A percentile compares a stretch with the other conserved stretches of the same genome.
phyloP scores from a whole-genome alignment of 1,139 yeast species.

The Pneumocystis oryctolagi region DNA sequence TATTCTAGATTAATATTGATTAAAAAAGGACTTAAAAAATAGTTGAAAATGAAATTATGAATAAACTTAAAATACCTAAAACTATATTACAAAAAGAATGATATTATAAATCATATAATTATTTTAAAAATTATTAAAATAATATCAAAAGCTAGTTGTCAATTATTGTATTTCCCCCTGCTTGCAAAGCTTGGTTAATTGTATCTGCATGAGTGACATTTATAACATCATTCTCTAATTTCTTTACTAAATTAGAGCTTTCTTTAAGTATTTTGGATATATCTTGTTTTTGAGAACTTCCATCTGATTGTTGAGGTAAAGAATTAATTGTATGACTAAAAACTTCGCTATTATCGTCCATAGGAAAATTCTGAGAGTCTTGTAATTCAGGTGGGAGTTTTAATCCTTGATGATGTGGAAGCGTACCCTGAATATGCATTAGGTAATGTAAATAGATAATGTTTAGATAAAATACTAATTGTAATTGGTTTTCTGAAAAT shows the following conservation, averaged over 20 bases:
- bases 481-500: background rate
- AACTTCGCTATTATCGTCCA: conserved; percentile 25
- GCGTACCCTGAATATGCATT: conserved; percentile 8
- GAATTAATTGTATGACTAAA: conserved; percentile 19
- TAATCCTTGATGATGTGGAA: conserved; percentile 14
- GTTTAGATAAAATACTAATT: conserved; percentile 6
- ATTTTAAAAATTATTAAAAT: background rate
- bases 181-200: background rate
- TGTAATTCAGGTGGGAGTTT: conserved; percentile 18
- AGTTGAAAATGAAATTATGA: background rate
- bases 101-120: background rate
- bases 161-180: background rate
- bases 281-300: background rate
- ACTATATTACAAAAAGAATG: background rate
- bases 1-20: background rate
- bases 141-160: background rate
- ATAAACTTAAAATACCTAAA: background rate
- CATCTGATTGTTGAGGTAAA: background rate
- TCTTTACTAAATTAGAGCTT: background rate
- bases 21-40: background rate
- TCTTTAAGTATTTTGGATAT: background rate
- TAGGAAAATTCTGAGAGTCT: conserved; percentile 22
- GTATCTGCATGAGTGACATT: background rate
- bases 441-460: background rate
- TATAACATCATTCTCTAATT: background rate